These are phyloP conservation scores for Fusarium sp. DNA, from an alignment of 2,329 filamentous ascomycete species.

Conservation along the genomic window DNA sequence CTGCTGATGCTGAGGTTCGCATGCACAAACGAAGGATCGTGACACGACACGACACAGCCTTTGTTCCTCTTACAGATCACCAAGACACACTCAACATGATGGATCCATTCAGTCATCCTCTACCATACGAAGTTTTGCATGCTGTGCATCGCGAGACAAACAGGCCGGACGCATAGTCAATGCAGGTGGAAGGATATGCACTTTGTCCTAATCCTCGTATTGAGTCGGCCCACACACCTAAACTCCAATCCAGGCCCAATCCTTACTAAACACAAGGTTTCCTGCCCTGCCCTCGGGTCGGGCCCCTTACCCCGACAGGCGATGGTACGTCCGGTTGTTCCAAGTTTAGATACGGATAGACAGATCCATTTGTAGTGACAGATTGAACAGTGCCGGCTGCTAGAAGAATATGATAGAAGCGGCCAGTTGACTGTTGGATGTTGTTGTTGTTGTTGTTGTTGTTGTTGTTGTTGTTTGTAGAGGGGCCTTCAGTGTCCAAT, in stretches of 20 bases:
- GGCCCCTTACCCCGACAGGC: constrained; percentile 35
- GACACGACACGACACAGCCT: constrained; percentile 21
- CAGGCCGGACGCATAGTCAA: constrained; percentile 29
- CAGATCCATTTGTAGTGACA: constrained; percentile 27
- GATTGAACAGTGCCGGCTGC: background rate
- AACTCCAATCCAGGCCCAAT: constrained; percentile 25
- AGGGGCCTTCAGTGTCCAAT: background rate
- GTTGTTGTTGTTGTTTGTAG: background rate
- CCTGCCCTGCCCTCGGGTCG: constrained; percentile 23
- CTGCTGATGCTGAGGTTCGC: background rate
- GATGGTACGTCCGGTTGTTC: constrained; percentile 33
- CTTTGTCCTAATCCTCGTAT: constrained; percentile 27
- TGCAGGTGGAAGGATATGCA: background rate
- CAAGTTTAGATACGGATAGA: constrained; percentile 34
- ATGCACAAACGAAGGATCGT: background rate
- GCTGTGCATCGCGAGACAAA: constrained; percentile 7
- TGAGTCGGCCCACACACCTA: constrained; percentile 27
- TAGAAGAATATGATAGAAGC: background rate
- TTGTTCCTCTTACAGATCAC: background rate
- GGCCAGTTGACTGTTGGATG: background rate
- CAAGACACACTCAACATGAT: background rate
- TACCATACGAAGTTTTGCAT: background rate
- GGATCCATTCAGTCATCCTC: background rate
- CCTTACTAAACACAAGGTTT: constrained; percentile 37
- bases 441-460: background rate